Evolutionary conservation across 768 basidiomycete genomes (phyloP).

Genomic region (Suillus hirtellus): DNA sequence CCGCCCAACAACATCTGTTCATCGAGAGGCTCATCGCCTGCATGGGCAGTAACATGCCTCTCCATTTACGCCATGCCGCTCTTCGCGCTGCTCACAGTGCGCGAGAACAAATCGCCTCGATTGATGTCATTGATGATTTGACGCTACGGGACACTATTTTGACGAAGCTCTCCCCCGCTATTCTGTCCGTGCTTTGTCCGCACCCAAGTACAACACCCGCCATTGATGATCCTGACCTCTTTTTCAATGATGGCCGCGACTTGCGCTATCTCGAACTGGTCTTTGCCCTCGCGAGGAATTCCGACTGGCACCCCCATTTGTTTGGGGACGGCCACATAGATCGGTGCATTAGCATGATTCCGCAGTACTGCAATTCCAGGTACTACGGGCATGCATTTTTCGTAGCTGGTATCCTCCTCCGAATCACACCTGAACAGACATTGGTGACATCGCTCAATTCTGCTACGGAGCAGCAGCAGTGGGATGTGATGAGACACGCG

Average conservation of each 20-base stretch:
- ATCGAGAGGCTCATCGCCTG: neutral
- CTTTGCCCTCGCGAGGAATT: neutral
- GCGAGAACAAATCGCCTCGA: neutral
- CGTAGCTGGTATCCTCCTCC: neutral
- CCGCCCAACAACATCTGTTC: neutral
- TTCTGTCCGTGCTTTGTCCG: neutral
- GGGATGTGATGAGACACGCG: neutral
- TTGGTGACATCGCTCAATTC: neutral
- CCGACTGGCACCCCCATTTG: neutral
- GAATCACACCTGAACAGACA: neutral
- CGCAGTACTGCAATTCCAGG: neutral
- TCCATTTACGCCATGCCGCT: neutral
- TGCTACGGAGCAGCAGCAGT: neutral
- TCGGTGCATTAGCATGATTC: neutral
- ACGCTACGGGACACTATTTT: neutral
- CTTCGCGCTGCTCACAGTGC: neutral
- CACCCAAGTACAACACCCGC: neutral
- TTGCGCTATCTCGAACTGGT: neutral
- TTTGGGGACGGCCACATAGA: neutral
- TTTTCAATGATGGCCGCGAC: fast-evolving
- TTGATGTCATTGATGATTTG: neutral
- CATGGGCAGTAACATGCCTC: neutral
- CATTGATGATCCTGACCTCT: neutral
- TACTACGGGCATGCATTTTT: neutral
- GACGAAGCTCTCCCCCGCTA: neutral